Percentiles rank a stretch among this genome's conserved stretches.
Evolutionary conservation across 148 eudicot species (phyloP).

Genomic region (Camellia granthamiana): DNA sequence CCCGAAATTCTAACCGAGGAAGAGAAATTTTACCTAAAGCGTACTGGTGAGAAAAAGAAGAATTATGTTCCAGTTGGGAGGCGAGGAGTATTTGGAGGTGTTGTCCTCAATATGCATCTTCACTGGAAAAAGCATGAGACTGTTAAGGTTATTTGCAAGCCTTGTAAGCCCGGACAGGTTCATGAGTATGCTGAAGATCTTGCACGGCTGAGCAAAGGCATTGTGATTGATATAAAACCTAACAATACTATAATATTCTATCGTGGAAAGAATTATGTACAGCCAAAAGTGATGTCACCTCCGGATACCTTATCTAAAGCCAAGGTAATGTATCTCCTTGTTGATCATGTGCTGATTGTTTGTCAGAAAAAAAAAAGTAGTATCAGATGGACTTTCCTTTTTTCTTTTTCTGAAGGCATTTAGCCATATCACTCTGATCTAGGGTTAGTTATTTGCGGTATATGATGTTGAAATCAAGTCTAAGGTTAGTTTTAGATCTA

Average conservation of each 20-base stretch:
- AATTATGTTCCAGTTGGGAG: conserved; percentile 95
- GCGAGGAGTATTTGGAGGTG: conserved; percentile 98
- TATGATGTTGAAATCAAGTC: not conserved
- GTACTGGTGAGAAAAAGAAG: conserved; percentile 98
- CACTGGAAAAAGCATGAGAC: conserved; percentile 99
- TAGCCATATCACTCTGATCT: not conserved
- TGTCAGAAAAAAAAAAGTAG: not conserved
- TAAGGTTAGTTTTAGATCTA: not conserved
- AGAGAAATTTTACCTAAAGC: conserved; percentile 83
- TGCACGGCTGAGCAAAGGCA: conserved; percentile 84
- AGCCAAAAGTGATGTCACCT: conserved; percentile 88
- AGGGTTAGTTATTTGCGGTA: not conserved
- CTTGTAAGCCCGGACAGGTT: conserved; percentile 90
- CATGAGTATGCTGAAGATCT: conserved; percentile 88
- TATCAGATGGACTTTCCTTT: not conserved
- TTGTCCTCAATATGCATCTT: conserved; percentile 97
- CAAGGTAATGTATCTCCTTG: conserved; percentile 50
- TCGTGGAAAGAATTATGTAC: conserved; percentile 94
- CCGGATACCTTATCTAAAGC: conserved; percentile 83
- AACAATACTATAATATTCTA: conserved; percentile 80
- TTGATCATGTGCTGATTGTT: conserved; percentile 4
- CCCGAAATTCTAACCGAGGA: conserved; percentile 94
- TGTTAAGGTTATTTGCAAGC: conserved; percentile 87
- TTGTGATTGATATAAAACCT: conserved; percentile 80
- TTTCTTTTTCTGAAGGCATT: not conserved